A percentile compares a stretch with the other conserved stretches of the same genome.
Conservation (phyloP, 352 stramenopile genomes). For the Globisporangium acanthophoron region DNA sequence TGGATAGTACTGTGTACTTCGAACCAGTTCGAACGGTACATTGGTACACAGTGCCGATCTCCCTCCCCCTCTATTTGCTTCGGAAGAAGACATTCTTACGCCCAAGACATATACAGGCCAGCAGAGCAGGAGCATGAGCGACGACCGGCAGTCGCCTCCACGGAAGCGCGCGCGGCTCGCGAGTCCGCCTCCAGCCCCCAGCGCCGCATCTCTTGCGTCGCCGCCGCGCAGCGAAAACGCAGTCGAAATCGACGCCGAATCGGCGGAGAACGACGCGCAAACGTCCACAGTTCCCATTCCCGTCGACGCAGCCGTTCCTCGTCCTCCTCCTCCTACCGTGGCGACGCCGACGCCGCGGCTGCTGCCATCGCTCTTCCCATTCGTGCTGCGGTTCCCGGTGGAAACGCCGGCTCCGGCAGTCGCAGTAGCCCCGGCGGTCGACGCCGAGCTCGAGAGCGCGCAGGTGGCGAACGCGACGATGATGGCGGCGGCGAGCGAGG, state of each 20-base stretch:
- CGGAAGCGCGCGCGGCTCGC: constrained; percentile 29
- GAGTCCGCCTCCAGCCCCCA: not conserved
- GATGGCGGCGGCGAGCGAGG: constrained; percentile 33
- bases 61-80: no score
- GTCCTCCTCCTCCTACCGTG: not conserved
- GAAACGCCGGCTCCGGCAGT: not conserved
- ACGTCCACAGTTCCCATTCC: not conserved
- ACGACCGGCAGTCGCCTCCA: constrained; percentile 27
- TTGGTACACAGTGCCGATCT: no score
- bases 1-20: constrained; percentile 4
- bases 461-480: constrained; percentile 15
- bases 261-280: not conserved
- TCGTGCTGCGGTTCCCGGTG: not conserved
- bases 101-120: no score
- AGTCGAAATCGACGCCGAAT: not conserved
- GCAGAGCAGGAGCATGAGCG: constrained; percentile 10
- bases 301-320: no score
- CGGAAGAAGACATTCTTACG: no score
- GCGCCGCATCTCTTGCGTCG: not conserved
- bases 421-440: not conserved
- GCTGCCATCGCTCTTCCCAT: constrained; percentile 3
- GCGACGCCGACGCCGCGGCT: not conserved
- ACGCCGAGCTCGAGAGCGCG: constrained; percentile 11
- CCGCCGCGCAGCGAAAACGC: constrained; percentile 14
- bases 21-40: no score